phyloP scores from a whole-genome alignment of 2,329 filamentous ascomycete genomes.

The Ampelomyces quisqualis region DNA sequence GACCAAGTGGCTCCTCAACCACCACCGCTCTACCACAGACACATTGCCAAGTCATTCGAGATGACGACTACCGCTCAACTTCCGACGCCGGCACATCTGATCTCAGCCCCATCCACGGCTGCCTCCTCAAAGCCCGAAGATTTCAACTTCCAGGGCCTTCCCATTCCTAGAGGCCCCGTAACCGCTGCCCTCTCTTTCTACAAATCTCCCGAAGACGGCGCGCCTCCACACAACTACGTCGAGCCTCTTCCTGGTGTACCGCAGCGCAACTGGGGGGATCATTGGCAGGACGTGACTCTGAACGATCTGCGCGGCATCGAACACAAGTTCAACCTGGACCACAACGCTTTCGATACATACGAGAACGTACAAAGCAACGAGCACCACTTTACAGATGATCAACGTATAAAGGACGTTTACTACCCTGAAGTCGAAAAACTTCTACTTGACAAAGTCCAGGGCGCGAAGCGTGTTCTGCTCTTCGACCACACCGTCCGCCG shows the following conservation, averaged over 20 bases:
- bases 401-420: constrained; percentile 68
- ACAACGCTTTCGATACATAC: constrained; percentile 72
- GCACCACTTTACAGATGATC: constrained; percentile 65
- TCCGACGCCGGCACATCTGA: constrained; percentile 48
- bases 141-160: constrained; percentile 34
- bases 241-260: constrained; percentile 63
- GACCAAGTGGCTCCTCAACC: neutral
- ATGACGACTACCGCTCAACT: constrained; percentile 48
- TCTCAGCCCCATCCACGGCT: constrained; percentile 30
- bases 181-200: constrained; percentile 34
- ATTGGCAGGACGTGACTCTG: constrained; percentile 58
- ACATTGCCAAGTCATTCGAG: constrained; percentile 21
- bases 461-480: constrained; percentile 65
- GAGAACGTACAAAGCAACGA: constrained; percentile 58
- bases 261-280: constrained; percentile 63
- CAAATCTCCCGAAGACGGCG: constrained; percentile 29
- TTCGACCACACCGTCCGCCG: constrained; percentile 92
- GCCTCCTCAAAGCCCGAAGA: constrained; percentile 30
- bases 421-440: constrained; percentile 81
- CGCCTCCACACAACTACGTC: constrained; percentile 53
- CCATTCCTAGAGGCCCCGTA: constrained; percentile 32
- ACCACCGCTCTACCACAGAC: neutral
- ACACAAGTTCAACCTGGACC: constrained; percentile 65
- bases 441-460: constrained; percentile 66
- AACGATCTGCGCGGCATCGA: constrained; percentile 74